Base-by-base conservation (phyloP, 2,329 filamentous ascomycete genomes). In the Byssoonygena ceratinophila region DNA sequence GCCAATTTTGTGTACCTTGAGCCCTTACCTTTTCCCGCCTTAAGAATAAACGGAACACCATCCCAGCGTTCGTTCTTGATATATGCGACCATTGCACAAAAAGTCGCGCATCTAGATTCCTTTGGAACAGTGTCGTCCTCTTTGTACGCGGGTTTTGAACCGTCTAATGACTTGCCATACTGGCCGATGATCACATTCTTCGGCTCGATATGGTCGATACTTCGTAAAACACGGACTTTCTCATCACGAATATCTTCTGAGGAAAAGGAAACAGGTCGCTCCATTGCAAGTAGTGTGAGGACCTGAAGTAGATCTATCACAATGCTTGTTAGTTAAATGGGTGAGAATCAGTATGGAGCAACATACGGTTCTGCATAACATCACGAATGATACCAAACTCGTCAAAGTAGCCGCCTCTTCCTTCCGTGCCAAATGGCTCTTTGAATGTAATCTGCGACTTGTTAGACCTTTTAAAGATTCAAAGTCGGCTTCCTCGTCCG, bases 41-140 rank as follows among this genome's bases (percentile, higher is more conserved):
- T 98, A 76, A 98, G 80, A 72, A 98, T 98, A 77, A 98, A 98
- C 48, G 92, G 92, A 50, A 98, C 92, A 53, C 92, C 94, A 61
- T 98, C 94, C 92, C 92, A 98, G 63, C 92, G 80, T 81, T 98
- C 92, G 71, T 98, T 98, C 81, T 97, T 97, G 74, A 98, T 97
- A 75, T 94, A 95, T 32, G 89, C 90, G 32, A 95, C 91, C 72
- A 98, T 83, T 34, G 92, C 91, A 66, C 90, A 95, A 78, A 98
- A 98, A 5, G 92, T 98, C 25, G 92, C 91, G 79, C 92, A 98
- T 63, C 94, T 83, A 31, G 91, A 96, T 61, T 95, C 90, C 75
- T 94, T 92, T 55, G 92, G 92, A 27, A 98, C 92, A 18, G 92
- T 97, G 67, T 97, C 90, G 63, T 98, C 92, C 73, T 98, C 92